Percentiles rank a stretch among this genome's conserved stretches.
phyloP scores from a whole-genome alignment of 306 rosid species.

The Sesbania bispinosa region DNA sequence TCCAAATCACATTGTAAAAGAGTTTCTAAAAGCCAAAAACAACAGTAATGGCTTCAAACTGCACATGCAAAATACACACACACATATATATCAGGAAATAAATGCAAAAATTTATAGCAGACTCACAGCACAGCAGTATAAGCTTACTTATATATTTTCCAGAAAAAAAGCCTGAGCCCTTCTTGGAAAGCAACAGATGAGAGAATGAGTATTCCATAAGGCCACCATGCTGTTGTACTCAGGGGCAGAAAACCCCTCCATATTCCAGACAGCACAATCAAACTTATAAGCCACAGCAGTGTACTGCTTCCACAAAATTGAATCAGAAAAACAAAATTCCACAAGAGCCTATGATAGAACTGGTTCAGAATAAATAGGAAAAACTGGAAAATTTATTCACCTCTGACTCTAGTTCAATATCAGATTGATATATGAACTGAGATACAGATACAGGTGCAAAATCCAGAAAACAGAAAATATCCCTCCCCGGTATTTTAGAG shows the following conservation, averaged over 20 bases:
- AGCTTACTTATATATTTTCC: conserved; percentile 74
- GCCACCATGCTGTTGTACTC: conserved; percentile 61
- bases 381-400: too few species aligned
- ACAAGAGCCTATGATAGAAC: not conserved
- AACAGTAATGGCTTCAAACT: not conserved
- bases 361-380: too few species aligned
- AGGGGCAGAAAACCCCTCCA: conserved; percentile 91
- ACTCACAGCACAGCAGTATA: not conserved
- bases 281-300: conserved; percentile 81
- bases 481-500: too few species aligned
- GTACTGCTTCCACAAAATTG: conserved; percentile 45
- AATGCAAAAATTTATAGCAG: not conserved
- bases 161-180: conserved; percentile 73
- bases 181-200: conserved; percentile 88
- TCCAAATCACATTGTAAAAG: not conserved
- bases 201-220: conserved; percentile 59
- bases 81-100: not conserved
- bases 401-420: too few species aligned
- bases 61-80: not conserved
- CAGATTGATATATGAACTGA: too few species aligned
- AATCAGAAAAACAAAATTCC: not conserved
- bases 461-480: too few species aligned
- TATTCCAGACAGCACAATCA: conserved; percentile 72
- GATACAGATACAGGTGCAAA: too few species aligned
- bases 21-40: not conserved